Evolutionary conservation across 2,329 filamentous ascomycete genomes (phyloP).

Genomic region (Venturia asperata): DNA sequence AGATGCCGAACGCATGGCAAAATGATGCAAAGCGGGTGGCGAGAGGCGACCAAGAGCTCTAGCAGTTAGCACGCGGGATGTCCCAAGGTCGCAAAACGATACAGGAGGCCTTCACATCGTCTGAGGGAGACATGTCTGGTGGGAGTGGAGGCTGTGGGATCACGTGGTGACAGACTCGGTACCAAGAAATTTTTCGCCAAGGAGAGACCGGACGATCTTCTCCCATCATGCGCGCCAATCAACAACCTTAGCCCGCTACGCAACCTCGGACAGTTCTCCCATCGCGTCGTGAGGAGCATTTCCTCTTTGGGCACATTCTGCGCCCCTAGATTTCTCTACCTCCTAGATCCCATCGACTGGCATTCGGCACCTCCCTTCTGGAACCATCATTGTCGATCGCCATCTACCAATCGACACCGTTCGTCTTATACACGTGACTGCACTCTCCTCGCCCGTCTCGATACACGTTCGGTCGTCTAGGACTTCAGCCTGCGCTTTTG

Average conservation of each 20-base stretch:
- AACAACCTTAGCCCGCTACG: not conserved
- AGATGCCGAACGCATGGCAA: not conserved
- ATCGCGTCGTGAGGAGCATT: not conserved
- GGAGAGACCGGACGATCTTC: not conserved
- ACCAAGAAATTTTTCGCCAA: not conserved
- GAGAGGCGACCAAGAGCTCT: not conserved
- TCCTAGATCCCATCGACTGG: no score
- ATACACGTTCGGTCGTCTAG: no score
- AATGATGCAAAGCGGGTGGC: not conserved
- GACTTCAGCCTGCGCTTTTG: no score
- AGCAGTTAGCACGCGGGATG: not conserved
- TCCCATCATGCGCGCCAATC: constrained; percentile 7
- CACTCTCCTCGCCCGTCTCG: no score
- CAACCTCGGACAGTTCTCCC: not conserved
- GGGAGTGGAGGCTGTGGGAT: not conserved
- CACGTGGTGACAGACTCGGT: not conserved
- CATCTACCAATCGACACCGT: no score
- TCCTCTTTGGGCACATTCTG: constrained; percentile 1
- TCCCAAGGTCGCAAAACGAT: not conserved
- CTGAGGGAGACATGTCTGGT: not conserved
- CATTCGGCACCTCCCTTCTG: no score
- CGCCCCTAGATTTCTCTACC: not conserved
- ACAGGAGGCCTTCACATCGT: not conserved
- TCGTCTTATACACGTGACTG: no score
- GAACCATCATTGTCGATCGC: no score